Base-by-base conservation (phyloP, 2,329 filamentous ascomycete species). In the Colletotrichum scovillei region DNA sequence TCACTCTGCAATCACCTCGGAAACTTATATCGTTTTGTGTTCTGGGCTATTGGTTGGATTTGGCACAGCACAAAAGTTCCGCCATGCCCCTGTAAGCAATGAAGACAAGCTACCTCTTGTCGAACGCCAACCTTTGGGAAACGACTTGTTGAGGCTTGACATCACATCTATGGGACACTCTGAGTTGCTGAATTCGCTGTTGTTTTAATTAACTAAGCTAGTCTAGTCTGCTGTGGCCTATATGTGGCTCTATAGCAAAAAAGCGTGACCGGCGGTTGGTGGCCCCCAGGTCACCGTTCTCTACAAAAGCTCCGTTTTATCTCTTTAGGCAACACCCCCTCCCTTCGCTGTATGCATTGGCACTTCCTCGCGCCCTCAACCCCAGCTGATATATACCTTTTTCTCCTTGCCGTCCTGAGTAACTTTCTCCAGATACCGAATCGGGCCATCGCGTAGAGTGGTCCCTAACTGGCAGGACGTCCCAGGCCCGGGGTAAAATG, bases 171-270 rank as follows among this genome's bases (percentile, higher is more conserved):
- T 7, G 4, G 5, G 28, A 55, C 8, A 19, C 22, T 38, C 22
- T n/a, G 22, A 9, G n/a, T 64, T 62, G 56, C 32, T 72, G 49
- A 35, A 59, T 59, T 64, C 38, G 58, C 66, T 69, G 32, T 58
- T 65, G 8, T 57, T 72, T 42, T 4, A 49, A 73, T 73, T 71
- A 71, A 70, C 62, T 71, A 73, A 66, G 32, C 53, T 69, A 28
- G 35, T 73, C 60, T 73, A 73, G 55, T 62, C 63, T 58, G 53
- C 70, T 59, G 46, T 65, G 49, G 53, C n/a, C 26, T 70, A 12
- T 55, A 53, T 55, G 32, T 46, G 69, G 68, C 67, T 74, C 72
- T 74, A 72, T 72, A 68, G 67, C 71, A 56, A 67, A 57, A 67
- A 67, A 30, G 72, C 72, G 63, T 63, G 58, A 63, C 66, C 63